A percentile compares a stretch with the other conserved stretches of the same genome.
These are phyloP conservation scores for Bretschneidera sinensis DNA, from an alignment of 345 rosid species.

Conservation along the genomic window DNA sequence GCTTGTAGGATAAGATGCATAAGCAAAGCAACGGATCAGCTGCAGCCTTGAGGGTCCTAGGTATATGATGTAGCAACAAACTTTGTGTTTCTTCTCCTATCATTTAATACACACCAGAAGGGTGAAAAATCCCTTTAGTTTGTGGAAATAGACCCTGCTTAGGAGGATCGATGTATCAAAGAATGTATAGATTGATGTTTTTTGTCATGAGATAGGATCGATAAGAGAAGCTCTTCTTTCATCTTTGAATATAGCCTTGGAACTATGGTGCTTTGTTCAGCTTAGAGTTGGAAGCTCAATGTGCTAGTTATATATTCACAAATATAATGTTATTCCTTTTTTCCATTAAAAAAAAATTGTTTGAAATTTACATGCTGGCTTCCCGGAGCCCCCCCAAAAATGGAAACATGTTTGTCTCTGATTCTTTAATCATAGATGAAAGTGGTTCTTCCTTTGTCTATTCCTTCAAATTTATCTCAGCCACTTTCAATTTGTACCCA, in stretches of 20 bases:
- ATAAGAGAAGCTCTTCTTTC: conserved; percentile 10
- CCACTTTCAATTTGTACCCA: too few species aligned
- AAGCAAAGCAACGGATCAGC: conserved; percentile 8
- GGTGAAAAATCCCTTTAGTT: too few species aligned
- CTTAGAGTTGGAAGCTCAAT: conserved; percentile 15
- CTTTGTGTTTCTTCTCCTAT: conserved; percentile 10
- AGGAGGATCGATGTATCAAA: conserved; percentile 1
- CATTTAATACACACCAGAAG: too few species aligned
- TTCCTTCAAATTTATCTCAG: too few species aligned
- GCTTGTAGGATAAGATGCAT: conserved; percentile 9
- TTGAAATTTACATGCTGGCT: too few species aligned
- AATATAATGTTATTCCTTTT: conserved; percentile 1
- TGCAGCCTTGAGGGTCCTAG: background rate
- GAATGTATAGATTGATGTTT: conserved; percentile 38
- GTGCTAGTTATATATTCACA: conserved; percentile 6
- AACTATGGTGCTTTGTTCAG: conserved; percentile 8
- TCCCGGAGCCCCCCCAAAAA: too few species aligned
- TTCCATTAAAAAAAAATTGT: background rate
- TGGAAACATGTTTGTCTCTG: too few species aligned
- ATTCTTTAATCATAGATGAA: too few species aligned
- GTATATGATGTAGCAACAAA: conserved; percentile 7
- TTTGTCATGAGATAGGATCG: conserved; percentile 7
- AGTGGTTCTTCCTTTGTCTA: too few species aligned
- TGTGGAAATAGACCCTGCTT: too few species aligned
- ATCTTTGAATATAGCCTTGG: background rate